Evolutionary conservation across 352 stramenopile species (phyloP), one percentile per base, ranked within the genome.

Genomic region (Phytophthora capsici): DNA sequence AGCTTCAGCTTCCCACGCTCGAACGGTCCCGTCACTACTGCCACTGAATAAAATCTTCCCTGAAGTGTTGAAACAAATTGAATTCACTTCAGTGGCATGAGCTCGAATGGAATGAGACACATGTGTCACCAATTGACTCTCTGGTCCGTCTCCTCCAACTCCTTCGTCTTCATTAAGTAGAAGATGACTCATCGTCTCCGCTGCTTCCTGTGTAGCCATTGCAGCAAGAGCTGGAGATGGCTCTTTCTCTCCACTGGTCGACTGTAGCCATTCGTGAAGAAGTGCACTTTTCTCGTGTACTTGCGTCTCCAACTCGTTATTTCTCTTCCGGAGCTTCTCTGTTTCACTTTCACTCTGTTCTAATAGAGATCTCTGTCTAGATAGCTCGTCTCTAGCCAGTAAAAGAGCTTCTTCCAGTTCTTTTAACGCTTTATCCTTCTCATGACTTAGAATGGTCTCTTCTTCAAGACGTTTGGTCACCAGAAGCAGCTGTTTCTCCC

Each of bases 21-120:
- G 73, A 52, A 95, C 85, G 0, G 86, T 95, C 44, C 86, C 86
- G 45, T 95, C 86, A 53, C 86, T 95, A 38, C 84, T 93, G 28
- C 82, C 86, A 55, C 79, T 91, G 60, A 95, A 95, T 10, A 92
- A 62, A 26, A 93, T 83, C 71, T 93, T 92, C 14, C 82, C 86
- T 16, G 82, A 92, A 5, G 81, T 86, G 57, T 91, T 95, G 45
- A 93, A 95, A 49, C 84, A 91, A 10, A 95, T 82, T 30, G 82
- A 92, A 58, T 95, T 95, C 17, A 91, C 86, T 57, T 95, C 86
- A 1, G 84, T 95, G 12, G 86, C 86, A 53, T 95, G 86, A 4
- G 86, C 86, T 16, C 86, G 84, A 34, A 95, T 85, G 5, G 73
- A 76, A 47, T 93, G 78, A 20, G 68, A 73, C 34, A 85, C 67